Evolutionary conservation across 495 filamentous ascomycete genomes (phyloP).

Genomic region (Aeminium ludgeri): DNA sequence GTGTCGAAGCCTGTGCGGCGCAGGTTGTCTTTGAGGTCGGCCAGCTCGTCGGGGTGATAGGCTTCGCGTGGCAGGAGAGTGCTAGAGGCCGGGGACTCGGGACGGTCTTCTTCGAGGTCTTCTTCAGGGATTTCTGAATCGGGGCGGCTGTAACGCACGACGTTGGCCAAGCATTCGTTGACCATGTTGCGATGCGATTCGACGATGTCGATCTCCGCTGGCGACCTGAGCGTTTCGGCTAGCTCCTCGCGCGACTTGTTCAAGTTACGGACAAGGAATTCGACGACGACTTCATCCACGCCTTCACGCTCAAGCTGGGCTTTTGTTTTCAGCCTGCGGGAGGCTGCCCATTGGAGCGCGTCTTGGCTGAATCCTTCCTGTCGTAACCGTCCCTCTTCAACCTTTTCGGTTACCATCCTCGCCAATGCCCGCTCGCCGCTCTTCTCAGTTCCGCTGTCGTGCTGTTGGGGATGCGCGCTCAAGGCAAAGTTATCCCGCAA

Average conservation of each 20-base stretch:
- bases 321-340: constrained; percentile 2
- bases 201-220: neutral
- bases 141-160: too few species aligned
- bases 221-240: constrained; percentile 24
- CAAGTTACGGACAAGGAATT: constrained; percentile 6
- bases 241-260: constrained; percentile 6
- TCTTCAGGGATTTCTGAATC: too few species aligned
- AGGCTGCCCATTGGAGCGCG: constrained; percentile 7
- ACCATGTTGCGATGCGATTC: neutral
- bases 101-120: too few species aligned
- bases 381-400: neutral
- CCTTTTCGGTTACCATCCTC: constrained; percentile 10
- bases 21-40: too few species aligned
- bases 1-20: constrained; percentile 2
- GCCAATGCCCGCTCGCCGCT: constrained; percentile 20
- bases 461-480: constrained; percentile 13
- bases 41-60: too few species aligned
- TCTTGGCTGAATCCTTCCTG: constrained; percentile 5
- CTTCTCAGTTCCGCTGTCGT: constrained; percentile 23
- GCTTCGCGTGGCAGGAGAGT: too few species aligned
- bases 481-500: constrained; percentile 17
- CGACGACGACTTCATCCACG: constrained; percentile 3
- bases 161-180: too few species aligned
- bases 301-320: constrained; percentile 11
- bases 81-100: too few species aligned